Evolutionary conservation across 2,329 filamentous ascomycete species (phyloP).

Genomic region (Exophiala viscosa): DNA sequence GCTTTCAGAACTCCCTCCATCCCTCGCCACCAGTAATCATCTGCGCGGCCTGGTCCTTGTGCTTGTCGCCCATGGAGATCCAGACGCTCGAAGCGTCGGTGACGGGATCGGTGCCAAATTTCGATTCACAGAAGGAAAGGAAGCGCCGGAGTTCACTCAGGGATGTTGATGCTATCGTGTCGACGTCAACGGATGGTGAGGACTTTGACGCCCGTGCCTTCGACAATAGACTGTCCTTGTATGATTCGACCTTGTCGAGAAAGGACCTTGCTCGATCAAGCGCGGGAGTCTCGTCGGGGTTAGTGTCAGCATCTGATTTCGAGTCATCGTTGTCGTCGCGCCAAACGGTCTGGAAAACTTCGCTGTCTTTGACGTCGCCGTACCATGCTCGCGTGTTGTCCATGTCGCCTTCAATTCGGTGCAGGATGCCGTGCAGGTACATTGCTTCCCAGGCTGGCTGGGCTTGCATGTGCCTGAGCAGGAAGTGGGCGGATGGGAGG

Average conservation of each 20-base stretch:
- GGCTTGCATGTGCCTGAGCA: conserved; percentile 51
- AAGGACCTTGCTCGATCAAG: conserved; percentile 15
- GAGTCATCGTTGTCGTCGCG: conserved; percentile 8
- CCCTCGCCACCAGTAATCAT: conserved; percentile 46
- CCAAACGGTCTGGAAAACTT: conserved; percentile 37
- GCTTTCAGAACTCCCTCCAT: conserved; percentile 41
- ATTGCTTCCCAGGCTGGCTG: conserved; percentile 49
- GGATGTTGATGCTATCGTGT: conserved; percentile 1
- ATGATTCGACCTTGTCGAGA: conserved; percentile 1
- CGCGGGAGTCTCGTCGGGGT: background rate
- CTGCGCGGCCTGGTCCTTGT: conserved; percentile 39
- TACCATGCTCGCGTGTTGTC: conserved; percentile 50
- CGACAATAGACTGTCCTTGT: background rate
- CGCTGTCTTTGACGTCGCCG: conserved; percentile 39
- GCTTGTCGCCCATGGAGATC: conserved; percentile 41
- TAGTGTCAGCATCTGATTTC: background rate
- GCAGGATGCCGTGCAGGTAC: conserved; percentile 50
- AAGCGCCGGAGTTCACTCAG: conserved; percentile 40
- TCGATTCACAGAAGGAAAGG: conserved; percentile 43
- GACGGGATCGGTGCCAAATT: conserved; percentile 43
- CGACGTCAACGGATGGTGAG: background rate
- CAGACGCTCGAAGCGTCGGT: conserved; percentile 45
- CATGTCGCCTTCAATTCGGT: conserved; percentile 51
- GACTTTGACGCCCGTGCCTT: background rate
- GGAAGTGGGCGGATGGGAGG: conserved; percentile 50